Percentiles rank a stretch among this genome's conserved stretches.
Evolutionary conservation across 257 asterid species (phyloP).

Genomic region (Echites panduratus): DNA sequence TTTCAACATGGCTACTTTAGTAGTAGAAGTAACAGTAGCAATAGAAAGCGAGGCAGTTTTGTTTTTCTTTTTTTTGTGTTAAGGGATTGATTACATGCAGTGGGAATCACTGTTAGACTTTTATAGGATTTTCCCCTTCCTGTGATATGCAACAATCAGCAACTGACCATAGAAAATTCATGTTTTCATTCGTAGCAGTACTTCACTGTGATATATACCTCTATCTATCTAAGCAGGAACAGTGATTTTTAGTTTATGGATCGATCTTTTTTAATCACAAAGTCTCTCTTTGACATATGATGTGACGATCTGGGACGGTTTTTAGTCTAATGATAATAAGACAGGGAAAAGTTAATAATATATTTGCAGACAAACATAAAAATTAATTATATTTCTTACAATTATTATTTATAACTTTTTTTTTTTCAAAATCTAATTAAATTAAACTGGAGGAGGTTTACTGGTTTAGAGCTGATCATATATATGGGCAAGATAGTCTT

Average conservation of each 20-base stretch:
- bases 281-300: neutral
- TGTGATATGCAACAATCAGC: neutral
- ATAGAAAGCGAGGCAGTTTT: neutral
- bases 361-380: too few species aligned
- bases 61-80: neutral
- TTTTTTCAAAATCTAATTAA: too few species aligned
- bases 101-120: neutral
- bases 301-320: neutral
- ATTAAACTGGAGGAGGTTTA: too few species aligned
- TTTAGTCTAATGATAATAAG: too few species aligned
- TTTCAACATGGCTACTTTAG: neutral
- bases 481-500: too few species aligned
- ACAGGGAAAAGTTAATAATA: too few species aligned
- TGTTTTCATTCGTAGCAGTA: neutral
- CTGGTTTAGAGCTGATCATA: too few species aligned
- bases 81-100: neutral
- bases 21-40: too few species aligned
- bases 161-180: neutral
- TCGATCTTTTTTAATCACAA: neutral
- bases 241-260: slow-evolving; percentile 14
- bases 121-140: neutral
- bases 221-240: neutral
- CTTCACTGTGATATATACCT: too few species aligned
- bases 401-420: too few species aligned
- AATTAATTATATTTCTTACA: too few species aligned